A percentile compares a stretch with the other conserved stretches of the same genome.
These are phyloP conservation scores for Ogataea kodamae DNA, from an alignment of 805 yeast genomes.

Conservation along the genomic window DNA sequence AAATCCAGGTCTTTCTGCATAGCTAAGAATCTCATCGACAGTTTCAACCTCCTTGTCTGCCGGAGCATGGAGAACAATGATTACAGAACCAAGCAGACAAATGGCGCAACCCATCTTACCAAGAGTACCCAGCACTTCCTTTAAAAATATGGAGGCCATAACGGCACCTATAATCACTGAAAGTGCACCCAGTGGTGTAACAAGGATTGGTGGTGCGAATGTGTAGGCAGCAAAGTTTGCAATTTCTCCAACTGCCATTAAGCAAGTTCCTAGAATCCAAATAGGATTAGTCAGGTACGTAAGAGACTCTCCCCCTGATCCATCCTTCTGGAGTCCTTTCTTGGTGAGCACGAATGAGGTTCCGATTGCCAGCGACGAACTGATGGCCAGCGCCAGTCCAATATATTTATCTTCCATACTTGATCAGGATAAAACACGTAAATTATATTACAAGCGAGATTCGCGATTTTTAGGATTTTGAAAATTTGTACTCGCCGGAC, in stretches of 20 bases:
- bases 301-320: conserved; percentile 67
- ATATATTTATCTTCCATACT: conserved; percentile 80
- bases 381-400: conserved; percentile 83
- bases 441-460: conserved; percentile 1
- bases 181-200: conserved; percentile 88
- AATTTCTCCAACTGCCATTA: conserved; percentile 88
- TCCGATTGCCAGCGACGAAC: conserved; percentile 86
- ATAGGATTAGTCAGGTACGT: conserved; percentile 79
- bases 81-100: conserved; percentile 81
- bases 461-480: conserved; percentile 3
- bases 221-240: conserved; percentile 95
- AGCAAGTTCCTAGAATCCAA: conserved; percentile 91
- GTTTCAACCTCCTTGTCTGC: conserved; percentile 88
- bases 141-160: conserved; percentile 76
- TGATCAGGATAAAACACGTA: conserved; percentile 11
- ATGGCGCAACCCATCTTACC: conserved; percentile 94
- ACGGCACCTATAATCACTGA: conserved; percentile 91
- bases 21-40: conserved; percentile 79
- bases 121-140: conserved; percentile 81
- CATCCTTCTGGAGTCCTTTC: conserved; percentile 70
- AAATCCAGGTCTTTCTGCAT: conserved; percentile 78
- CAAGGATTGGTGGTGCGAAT: conserved; percentile 90
- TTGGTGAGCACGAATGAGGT: conserved; percentile 87
- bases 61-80: conserved; percentile 88
- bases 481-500: conserved; percentile 5